Conservation (phyloP, 805 yeast genomes). For the Yamadazyma ubonensis region DNA sequence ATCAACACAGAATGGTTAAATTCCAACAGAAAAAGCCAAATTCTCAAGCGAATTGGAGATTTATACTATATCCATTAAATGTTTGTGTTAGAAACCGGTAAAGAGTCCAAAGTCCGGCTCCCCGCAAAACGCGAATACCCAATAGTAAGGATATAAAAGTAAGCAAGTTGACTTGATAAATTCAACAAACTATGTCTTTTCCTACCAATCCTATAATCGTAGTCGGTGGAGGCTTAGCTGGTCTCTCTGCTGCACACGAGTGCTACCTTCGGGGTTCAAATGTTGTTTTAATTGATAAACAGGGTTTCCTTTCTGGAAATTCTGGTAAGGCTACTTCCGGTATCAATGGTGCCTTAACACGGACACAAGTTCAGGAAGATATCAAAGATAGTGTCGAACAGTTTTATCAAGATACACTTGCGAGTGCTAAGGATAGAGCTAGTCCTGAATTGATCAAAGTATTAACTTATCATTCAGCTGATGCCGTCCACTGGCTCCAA, state of each 20-base stretch:
- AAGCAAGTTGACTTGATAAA: neutral
- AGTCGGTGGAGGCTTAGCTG: constrained; percentile 68
- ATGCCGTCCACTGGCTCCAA: constrained; percentile 74
- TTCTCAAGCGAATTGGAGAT: no score
- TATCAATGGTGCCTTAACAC: constrained; percentile 69
- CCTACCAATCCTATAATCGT: constrained; percentile 46
- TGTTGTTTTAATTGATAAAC: constrained; percentile 56
- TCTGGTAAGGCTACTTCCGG: constrained; percentile 69
- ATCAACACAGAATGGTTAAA: no score
- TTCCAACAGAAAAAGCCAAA: no score
- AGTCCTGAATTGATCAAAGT: constrained; percentile 57
- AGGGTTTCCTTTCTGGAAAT: constrained; percentile 61
- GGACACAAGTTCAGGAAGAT: constrained; percentile 51
- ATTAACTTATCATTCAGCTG: constrained; percentile 58
- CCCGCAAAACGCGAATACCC: constrained; percentile 10
- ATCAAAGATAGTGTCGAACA: constrained; percentile 57
- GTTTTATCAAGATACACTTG: constrained; percentile 65
- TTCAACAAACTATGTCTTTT: constrained; percentile 4
- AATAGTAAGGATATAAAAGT: constrained; percentile 6
- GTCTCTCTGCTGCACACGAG: constrained; percentile 61
- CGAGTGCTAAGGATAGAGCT: constrained; percentile 63
- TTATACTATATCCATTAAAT: no score
- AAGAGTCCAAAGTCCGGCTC: constrained; percentile 5
- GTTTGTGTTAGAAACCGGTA: no score
- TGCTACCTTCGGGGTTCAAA: constrained; percentile 52